Evolutionary conservation across 2,329 filamentous ascomycete species (phyloP), one percentile per base, ranked within the genome.

Genomic region (Elsinoe arachidis): DNA sequence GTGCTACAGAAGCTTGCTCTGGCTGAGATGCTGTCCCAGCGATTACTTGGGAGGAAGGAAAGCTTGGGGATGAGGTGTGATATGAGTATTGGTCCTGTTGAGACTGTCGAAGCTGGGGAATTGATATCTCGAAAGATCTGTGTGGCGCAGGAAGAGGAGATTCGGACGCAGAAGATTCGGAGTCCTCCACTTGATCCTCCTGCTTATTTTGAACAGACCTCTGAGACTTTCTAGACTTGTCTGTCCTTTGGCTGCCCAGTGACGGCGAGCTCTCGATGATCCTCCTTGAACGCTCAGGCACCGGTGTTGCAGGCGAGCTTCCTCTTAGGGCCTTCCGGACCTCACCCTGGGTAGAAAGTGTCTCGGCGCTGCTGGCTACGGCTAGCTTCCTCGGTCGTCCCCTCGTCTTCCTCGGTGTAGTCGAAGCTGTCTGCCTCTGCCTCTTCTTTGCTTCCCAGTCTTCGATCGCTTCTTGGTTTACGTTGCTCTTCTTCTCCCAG

Each of bases 401-500:
- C 55, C 55, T 57, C 2, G 19, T 37, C 39, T 19, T 54, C 23
- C 39, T 38, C 2, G 10, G 5, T 17, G 33, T 56, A 10, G 19
- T n/a, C 1, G 39, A 33, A 23, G 5, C 23, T 3, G 55, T 30
- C 56, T 54, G 11, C 35, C 39, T 58, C 26, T 33, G 23, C n/a
- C 39, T 46, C 59, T 70, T 66, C 41, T 66, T 59, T 15, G 51
- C 60, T 62, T 73, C 55, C 71, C 71, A 73, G 15, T 72, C 67
- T 6, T 61, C 61, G 2, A 74, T 61, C 5, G 72, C 65, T n/a
- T 59, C 47, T n/a, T 65, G 58, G 55, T 68, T 75, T 2, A 68
- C 68, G 64, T 68, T 64, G 5, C 39, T 53, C 39, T 73, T 72
- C 0, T 68, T 71, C 53, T 75, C 80, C 82, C 82, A 85, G 49